These are phyloP conservation scores for Acaromyces ingoldii DNA, from an alignment of 1,284 basidiomycete genomes.

Conservation along the genomic window DNA sequence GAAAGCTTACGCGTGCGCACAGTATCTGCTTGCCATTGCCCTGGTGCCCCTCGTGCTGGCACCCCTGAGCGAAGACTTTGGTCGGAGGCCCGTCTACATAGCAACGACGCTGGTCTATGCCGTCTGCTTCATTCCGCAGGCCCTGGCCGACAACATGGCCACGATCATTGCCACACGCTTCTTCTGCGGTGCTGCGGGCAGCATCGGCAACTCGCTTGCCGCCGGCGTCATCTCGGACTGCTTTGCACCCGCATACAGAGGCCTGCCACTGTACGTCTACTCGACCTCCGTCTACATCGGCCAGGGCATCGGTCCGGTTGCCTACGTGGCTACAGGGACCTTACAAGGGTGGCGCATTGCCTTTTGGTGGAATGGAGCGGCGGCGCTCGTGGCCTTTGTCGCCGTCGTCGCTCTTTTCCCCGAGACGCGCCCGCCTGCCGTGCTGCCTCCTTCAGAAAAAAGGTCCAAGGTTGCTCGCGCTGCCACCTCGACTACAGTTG, in stretches of 20 bases:
- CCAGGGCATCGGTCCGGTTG: conserved; percentile 34
- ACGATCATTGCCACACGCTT: conserved; percentile 47
- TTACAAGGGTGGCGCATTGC: conserved; percentile 27
- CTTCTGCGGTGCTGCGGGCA: conserved; percentile 47
- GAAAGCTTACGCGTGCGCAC: no score
- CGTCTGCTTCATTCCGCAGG: conserved; percentile 40
- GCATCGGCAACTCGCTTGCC: conserved; percentile 47
- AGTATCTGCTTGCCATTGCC: conserved; percentile 30
- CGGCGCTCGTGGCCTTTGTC: conserved; percentile 10
- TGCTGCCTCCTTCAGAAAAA: no score
- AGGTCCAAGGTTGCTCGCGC: no score
- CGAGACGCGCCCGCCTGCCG: conserved; percentile 51
- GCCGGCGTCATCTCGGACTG: conserved; percentile 44
- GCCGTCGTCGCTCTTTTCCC: conserved; percentile 44
- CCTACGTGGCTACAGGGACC: conserved; percentile 27
- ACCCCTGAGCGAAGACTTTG: conserved; percentile 27
- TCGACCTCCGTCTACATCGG: conserved; percentile 51
- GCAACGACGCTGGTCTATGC: conserved; percentile 24
- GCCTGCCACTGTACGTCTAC: conserved; percentile 53
- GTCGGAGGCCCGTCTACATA: conserved; percentile 29
- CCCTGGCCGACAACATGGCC: conserved; percentile 38
- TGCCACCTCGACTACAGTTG: conserved; percentile 48
- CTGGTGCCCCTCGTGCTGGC: conserved; percentile 34
- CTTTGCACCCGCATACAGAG: conserved; percentile 50
- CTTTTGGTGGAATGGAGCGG: conserved; percentile 14